Percentiles rank a stretch among this genome's conserved stretches.
These are phyloP conservation scores for Jamesozyma hellenica DNA, from an alignment of 805 yeast genomes.

Conservation along the genomic window DNA sequence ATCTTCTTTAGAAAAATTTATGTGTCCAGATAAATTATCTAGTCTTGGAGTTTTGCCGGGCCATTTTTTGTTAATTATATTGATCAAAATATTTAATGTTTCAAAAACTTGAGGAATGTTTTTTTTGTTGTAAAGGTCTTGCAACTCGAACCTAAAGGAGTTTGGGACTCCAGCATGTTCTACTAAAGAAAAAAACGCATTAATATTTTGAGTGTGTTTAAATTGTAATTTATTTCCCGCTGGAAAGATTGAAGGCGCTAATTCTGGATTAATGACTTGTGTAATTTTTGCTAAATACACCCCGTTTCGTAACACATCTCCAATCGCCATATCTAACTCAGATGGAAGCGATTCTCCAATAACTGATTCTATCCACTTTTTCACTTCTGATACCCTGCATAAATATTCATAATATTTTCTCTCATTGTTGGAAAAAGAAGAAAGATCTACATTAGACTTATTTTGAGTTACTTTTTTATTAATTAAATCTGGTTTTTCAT, in stretches of 20 bases:
- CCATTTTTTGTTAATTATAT: slow-evolving; percentile 47
- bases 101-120: slow-evolving; percentile 90
- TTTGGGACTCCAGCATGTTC: slow-evolving; percentile 71
- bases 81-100: slow-evolving; percentile 82
- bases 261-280: slow-evolving; percentile 56
- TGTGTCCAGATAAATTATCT: slow-evolving; percentile 49
- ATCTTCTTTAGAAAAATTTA: slow-evolving; percentile 56
- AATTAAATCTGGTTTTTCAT: neutral
- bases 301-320: slow-evolving; percentile 71
- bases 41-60: slow-evolving; percentile 51
- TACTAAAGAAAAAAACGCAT: slow-evolving; percentile 63
- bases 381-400: slow-evolving; percentile 74
- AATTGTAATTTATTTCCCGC: slow-evolving; percentile 62
- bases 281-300: slow-evolving; percentile 74
- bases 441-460: neutral
- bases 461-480: neutral
- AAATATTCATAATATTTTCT: slow-evolving; percentile 62
- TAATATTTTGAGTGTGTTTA: slow-evolving; percentile 87
- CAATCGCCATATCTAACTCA: slow-evolving; percentile 41
- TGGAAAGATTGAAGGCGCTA: slow-evolving; percentile 44
- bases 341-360: slow-evolving; percentile 48
- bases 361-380: slow-evolving; percentile 63
- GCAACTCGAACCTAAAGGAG: slow-evolving; percentile 78
- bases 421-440: slow-evolving; percentile 12
- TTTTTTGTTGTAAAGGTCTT: slow-evolving; percentile 86